Percentiles rank a stretch among this genome's conserved stretches.
Conservation (phyloP, 306 rosid genomes). For the Lupinus albus region DNA sequence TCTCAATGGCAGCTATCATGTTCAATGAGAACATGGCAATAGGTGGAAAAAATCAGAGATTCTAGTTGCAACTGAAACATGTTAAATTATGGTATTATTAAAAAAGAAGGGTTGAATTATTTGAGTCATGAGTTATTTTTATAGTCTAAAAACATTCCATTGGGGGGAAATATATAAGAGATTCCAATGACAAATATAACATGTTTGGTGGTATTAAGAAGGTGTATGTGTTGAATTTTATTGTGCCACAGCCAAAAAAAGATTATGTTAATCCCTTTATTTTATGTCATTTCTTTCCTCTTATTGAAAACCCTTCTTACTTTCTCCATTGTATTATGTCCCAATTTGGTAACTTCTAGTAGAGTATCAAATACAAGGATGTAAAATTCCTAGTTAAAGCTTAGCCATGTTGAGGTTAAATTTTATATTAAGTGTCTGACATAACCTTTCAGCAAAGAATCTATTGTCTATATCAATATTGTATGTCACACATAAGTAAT, state of each 20-base stretch:
- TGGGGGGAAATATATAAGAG: background rate
- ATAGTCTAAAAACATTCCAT: conserved; percentile 1
- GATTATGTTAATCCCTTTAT: conserved; percentile 25
- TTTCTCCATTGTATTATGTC: conserved; percentile 1
- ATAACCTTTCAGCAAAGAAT: too few species aligned
- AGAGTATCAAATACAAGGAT: conserved; percentile 17
- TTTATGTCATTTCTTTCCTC: conserved; percentile 2
- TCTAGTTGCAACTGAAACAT: conserved; percentile 45
- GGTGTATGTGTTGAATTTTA: background rate
- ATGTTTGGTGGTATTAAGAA: conserved; percentile 8
- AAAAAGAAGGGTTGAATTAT: conserved; percentile 12
- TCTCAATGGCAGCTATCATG: background rate
- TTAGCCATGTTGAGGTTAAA: background rate
- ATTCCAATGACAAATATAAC: conserved; percentile 5
- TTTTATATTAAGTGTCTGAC: background rate
- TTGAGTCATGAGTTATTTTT: conserved; percentile 12
- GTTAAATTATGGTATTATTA: conserved; percentile 34
- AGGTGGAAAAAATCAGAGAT: conserved; percentile 17
- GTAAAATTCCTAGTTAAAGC: background rate
- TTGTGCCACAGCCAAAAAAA: conserved; percentile 1
- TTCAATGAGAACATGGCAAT: conserved; percentile 33
- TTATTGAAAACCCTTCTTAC: background rate
- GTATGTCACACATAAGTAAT: too few species aligned
- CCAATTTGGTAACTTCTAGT: background rate
- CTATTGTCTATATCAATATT: too few species aligned